A percentile compares a stretch with the other conserved stretches of the same genome.
Evolutionary conservation across 2,329 filamentous ascomycete species (phyloP).

Genomic region (Escovopsis weberi): DNA sequence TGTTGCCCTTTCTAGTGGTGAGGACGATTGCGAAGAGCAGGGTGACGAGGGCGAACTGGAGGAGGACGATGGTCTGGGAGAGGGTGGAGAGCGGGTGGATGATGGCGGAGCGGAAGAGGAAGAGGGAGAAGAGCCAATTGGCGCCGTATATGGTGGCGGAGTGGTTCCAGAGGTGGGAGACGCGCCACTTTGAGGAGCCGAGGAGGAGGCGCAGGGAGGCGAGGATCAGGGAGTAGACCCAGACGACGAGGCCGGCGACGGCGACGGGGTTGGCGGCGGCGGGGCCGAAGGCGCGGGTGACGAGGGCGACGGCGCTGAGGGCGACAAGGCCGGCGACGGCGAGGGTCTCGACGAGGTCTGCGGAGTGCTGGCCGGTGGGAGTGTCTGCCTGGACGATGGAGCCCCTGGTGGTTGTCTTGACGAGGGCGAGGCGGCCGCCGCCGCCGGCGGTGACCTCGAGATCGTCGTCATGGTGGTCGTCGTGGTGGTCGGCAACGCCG

Average conservation of each 20-base stretch:
- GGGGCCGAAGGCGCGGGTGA: conserved; percentile 41
- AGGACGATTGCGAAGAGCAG: conserved; percentile 63
- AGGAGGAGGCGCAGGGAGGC: conserved; percentile 56
- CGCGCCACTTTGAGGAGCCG: conserved; percentile 47
- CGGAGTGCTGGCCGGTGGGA: conserved; percentile 56
- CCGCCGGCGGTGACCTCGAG: conserved; percentile 32
- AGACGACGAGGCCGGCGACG: conserved; percentile 54
- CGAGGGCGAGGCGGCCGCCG: conserved; percentile 42
- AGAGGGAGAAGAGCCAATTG: conserved; percentile 64
- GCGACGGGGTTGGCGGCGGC: conserved; percentile 45
- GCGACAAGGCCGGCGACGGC: conserved; percentile 58
- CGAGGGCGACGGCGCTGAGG: conserved; percentile 51
- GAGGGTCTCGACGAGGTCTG: conserved; percentile 60
- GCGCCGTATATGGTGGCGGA: conserved; percentile 70
- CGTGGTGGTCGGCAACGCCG: conserved; percentile 24
- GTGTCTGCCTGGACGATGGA: conserved; percentile 59
- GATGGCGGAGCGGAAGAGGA: conserved; percentile 73
- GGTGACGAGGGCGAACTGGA: conserved; percentile 61
- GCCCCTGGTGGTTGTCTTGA: conserved; percentile 45
- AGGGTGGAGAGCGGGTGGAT: conserved; percentile 57
- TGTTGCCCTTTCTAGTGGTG: conserved; percentile 82
- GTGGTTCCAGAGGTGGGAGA: conserved; percentile 80
- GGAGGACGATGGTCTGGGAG: conserved; percentile 49
- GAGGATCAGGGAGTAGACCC: conserved; percentile 68
- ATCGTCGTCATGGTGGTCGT: conserved; percentile 40